Evolutionary conservation across 2,329 filamentous ascomycete genomes (phyloP), one percentile per base, ranked within the genome.

Genomic region (Bipolaris bicolor): DNA sequence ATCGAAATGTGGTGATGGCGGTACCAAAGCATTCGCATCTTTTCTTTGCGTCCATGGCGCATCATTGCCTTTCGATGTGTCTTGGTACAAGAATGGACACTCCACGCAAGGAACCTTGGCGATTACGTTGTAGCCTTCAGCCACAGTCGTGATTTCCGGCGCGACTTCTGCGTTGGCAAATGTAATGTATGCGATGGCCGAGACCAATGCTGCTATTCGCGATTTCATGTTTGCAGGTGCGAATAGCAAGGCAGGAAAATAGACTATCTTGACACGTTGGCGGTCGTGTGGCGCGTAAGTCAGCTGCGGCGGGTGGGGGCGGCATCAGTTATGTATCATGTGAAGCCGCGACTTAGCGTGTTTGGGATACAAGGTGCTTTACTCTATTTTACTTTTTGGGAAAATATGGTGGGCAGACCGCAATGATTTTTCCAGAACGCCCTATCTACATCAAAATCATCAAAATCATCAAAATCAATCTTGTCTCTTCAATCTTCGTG

Each of bases 81-180:
- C 71, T 41, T 74, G 70, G 40, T 67, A 69, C 22, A 76, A 46
- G 39, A 70, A 74, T 4, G 73, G 72, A 56, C 73, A 76, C 24
- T 62, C 70, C n/a, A 62, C 29, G 44, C 72, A 75, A 9, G 71
- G 71, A 6, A 75, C 52, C 52, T 74, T 75, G 49, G 68, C 71
- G 41, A 75, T 66, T 52, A 72, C 48, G 54, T 67, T 69, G 60
- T 70, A 73, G 45, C 73, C 73, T 34, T 71, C 70, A 4, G 63
- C 61, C 7, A 74, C 48, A 7, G 64, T 65, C 15, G 68, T 75
- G 7, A 75, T 69, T 20, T 72, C 71, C 2, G 70, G 71, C n/a
- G 69, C 69, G 39, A 65, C 49, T 9, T 66, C 60, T 3, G 65
- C 69, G 15, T 47, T 26, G 10, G 52, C 43, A 13, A 62, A 40